These are phyloP conservation scores for Termitomyces sp. DNA, from an alignment of 768 basidiomycete genomes.

Conservation along the genomic window DNA sequence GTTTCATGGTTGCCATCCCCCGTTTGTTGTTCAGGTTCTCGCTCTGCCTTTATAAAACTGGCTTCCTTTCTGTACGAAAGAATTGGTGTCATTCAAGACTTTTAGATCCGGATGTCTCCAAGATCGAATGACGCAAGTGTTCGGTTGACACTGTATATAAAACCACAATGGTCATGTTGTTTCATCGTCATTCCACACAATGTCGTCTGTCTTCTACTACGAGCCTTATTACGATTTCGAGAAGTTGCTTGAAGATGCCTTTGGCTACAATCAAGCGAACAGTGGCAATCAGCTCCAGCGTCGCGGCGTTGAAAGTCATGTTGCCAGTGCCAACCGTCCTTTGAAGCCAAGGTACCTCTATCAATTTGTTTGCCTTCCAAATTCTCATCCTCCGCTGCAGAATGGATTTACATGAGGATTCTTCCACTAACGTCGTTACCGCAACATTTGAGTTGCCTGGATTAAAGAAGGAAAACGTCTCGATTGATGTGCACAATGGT, in stretches of 20 bases:
- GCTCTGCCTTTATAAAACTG: neutral
- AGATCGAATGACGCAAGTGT: slow-evolving; percentile 4
- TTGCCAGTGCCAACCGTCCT: slow-evolving; percentile 5
- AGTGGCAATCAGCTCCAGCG: slow-evolving; percentile 7
- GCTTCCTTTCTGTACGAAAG: neutral
- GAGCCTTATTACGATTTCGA: slow-evolving; percentile 40
- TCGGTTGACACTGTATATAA: neutral
- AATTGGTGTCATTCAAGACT: neutral
- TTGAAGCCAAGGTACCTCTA: slow-evolving; percentile 17
- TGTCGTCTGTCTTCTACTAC: slow-evolving; percentile 27
- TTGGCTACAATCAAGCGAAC: slow-evolving; percentile 14
- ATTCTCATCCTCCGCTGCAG: slow-evolving; percentile 14
- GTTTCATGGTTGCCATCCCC: neutral
- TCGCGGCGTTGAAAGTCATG: slow-evolving; percentile 5
- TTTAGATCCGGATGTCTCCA: neutral
- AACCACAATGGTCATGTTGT: neutral
- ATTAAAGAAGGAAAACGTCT: slow-evolving; percentile 40
- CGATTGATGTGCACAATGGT: slow-evolving; percentile 40
- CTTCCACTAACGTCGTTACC: slow-evolving; percentile 34
- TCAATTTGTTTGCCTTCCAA: neutral
- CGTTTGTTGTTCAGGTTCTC: neutral
- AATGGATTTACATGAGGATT: slow-evolving; percentile 44
- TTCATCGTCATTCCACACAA: neutral
- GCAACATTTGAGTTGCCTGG: slow-evolving; percentile 55
- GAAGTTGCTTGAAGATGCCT: slow-evolving; percentile 35